Percentiles rank a stretch among this genome's conserved stretches.
Evolutionary conservation across 371 early-diverging fungal genomes (phyloP).

Genomic region (Mortierella sp.): DNA sequence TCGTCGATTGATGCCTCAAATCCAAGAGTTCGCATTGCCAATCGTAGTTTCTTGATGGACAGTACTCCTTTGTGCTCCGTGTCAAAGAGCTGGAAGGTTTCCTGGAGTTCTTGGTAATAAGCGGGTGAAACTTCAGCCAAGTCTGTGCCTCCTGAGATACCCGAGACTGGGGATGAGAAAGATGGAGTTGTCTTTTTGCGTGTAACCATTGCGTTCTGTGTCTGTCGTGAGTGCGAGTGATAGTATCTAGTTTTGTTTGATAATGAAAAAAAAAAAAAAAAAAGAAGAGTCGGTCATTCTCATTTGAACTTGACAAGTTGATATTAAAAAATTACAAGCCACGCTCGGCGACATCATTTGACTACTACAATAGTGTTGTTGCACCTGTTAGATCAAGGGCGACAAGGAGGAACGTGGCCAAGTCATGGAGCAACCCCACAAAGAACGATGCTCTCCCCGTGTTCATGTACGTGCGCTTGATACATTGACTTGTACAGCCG

Average conservation of each 20-base stretch:
- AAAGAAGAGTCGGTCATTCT: not conserved
- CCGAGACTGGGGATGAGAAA: not conserved
- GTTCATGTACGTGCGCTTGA: not conserved
- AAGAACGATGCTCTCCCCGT: not conserved
- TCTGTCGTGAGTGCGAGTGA: not conserved
- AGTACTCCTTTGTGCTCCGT: conserved; percentile 69
- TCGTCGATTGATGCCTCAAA: conserved; percentile 76
- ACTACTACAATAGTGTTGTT: too few relatives aligned
- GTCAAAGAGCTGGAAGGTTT: conserved; percentile 79
- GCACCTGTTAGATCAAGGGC: too few relatives aligned
- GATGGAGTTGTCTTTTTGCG: not conserved
- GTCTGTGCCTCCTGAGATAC: not conserved
- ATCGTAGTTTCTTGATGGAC: conserved; percentile 68
- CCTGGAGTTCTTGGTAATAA: conserved; percentile 68
- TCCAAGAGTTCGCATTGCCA: conserved; percentile 78
- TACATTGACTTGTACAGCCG: not conserved
- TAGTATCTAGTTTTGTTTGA: not conserved
- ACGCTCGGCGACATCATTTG: too few relatives aligned
- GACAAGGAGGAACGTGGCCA: not conserved
- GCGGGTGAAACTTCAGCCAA: not conserved
- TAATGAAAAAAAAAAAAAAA: not conserved
- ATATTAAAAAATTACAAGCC: not conserved
- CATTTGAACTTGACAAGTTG: not conserved
- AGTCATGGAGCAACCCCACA: not conserved
- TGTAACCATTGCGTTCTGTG: not conserved